Evolutionary conservation across 768 basidiomycete genomes (phyloP).

Genomic region (Trametes elegans): DNA sequence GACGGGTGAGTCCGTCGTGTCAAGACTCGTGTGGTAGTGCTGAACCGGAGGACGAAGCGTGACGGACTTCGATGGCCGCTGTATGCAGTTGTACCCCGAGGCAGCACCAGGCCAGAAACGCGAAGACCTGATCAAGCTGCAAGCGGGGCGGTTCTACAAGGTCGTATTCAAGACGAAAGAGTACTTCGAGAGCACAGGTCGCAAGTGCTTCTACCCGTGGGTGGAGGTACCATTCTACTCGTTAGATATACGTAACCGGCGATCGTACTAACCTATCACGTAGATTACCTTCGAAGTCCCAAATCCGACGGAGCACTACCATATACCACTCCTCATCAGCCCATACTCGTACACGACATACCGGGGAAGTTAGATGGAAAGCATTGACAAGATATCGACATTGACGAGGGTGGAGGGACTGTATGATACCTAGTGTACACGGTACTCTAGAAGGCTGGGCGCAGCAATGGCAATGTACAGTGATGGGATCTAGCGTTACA

Average conservation of each 20-base stretch:
- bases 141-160: slow-evolving; percentile 69
- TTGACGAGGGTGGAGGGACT: not conserved
- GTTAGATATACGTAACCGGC: not conserved
- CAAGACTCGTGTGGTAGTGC: not conserved
- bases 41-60: slow-evolving; percentile 38
- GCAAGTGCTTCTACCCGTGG: slow-evolving; percentile 84
- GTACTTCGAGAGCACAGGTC: slow-evolving; percentile 67
- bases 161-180: slow-evolving; percentile 80
- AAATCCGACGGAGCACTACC: slow-evolving; percentile 79
- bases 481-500: slow-evolving; percentile 10
- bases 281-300: slow-evolving; percentile 74
- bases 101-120: slow-evolving; percentile 43
- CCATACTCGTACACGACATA: slow-evolving; percentile 93
- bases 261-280: not conserved
- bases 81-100: slow-evolving; percentile 68
- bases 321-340: slow-evolving; percentile 89
- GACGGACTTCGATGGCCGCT: slow-evolving; percentile 84
- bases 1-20: slow-evolving; percentile 59
- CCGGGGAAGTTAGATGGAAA: slow-evolving; percentile 64
- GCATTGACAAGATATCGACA: not conserved
- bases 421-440: slow-evolving; percentile 11
- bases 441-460: slow-evolving; percentile 5
- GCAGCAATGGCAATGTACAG: slow-evolving; percentile 15
- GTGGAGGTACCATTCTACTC: slow-evolving; percentile 64
- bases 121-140: slow-evolving; percentile 43